Evolutionary conservation across 768 basidiomycete genomes (phyloP).

Genomic region (Podaxis pistillaris): DNA sequence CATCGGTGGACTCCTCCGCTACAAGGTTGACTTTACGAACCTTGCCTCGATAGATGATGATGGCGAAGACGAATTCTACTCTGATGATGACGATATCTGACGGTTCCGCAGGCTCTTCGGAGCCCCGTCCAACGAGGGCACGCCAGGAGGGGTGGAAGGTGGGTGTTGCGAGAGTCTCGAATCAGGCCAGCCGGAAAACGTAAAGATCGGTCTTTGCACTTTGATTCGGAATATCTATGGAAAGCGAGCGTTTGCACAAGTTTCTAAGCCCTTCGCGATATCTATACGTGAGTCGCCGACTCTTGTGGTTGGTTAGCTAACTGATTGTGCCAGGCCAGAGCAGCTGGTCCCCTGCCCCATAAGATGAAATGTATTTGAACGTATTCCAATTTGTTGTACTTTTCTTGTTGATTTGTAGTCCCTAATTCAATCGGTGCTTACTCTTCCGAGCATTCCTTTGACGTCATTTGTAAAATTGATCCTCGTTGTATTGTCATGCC

Average conservation of each 20-base stretch:
- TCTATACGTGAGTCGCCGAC: neutral
- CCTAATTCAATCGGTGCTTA: neutral
- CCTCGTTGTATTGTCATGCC: neutral
- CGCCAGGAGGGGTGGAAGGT: slow-evolving; percentile 65
- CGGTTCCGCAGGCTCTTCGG: slow-evolving; percentile 83
- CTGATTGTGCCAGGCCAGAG: neutral
- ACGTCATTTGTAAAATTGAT: neutral
- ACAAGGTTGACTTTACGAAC: slow-evolving; percentile 96
- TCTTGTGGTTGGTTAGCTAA: neutral
- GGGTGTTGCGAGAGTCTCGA: slow-evolving; percentile 22
- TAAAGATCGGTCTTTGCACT: neutral
- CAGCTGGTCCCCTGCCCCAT: neutral
- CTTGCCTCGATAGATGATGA: slow-evolving; percentile 76
- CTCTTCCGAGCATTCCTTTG: neutral
- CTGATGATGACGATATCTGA: slow-evolving; percentile 81
- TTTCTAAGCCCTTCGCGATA: neutral
- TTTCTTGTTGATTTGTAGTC: neutral
- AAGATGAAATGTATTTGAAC: neutral
- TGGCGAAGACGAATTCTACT: slow-evolving; percentile 85
- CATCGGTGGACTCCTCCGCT: slow-evolving; percentile 91
- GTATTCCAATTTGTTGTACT: neutral
- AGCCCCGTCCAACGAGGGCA: slow-evolving; percentile 67
- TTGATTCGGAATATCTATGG: neutral
- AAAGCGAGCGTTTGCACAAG: neutral
- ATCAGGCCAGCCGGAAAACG: neutral